Percentiles rank a stretch among this genome's conserved stretches.
Evolutionary conservation across 371 early-diverging fungal species (phyloP).

Genomic region (Lichtheimia ornata): DNA sequence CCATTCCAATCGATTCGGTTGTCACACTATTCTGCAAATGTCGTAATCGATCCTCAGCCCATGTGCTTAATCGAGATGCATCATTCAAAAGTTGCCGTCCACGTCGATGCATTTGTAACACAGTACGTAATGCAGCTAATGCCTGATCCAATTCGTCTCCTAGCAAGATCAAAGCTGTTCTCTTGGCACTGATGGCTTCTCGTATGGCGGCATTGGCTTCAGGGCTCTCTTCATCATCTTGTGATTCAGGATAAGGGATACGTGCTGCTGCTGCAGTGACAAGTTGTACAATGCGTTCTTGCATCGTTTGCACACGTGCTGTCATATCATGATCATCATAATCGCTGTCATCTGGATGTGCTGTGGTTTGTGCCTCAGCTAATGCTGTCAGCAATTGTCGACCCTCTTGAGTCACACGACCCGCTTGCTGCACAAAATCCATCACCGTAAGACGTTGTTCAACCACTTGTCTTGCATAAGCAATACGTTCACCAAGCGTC

Average conservation of each 20-base stretch:
- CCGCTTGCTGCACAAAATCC: slow-evolving; percentile 42
- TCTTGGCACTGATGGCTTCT: slow-evolving; percentile 24
- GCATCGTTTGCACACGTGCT: slow-evolving; percentile 36
- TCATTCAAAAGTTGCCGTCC: slow-evolving; percentile 38
- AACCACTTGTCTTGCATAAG: slow-evolving; percentile 44
- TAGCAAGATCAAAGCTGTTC: slow-evolving; percentile 27
- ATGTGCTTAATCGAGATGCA: slow-evolving; percentile 34
- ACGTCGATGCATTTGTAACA: slow-evolving; percentile 30
- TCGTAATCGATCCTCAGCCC: slow-evolving; percentile 41
- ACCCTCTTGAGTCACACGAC: slow-evolving; percentile 18
- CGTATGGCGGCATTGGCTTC: slow-evolving; percentile 32
- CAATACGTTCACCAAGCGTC: slow-evolving; percentile 31
- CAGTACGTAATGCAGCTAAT: slow-evolving; percentile 28
- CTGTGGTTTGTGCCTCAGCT: slow-evolving; percentile 24
- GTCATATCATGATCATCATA: slow-evolving; percentile 44
- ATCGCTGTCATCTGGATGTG: slow-evolving; percentile 32
- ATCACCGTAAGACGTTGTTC: slow-evolving; percentile 47
- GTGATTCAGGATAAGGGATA: slow-evolving; percentile 36
- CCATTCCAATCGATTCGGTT: slow-evolving; percentile 18
- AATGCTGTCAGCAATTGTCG: slow-evolving; percentile 19
- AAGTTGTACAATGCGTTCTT: slow-evolving; percentile 38
- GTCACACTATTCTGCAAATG: slow-evolving; percentile 24
- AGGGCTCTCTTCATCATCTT: slow-evolving; percentile 30
- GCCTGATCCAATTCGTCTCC: slow-evolving; percentile 36
- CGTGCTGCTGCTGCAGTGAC: slow-evolving; percentile 33